Base-by-base conservation (phyloP, 768 basidiomycete species). In the Panus rudis region DNA sequence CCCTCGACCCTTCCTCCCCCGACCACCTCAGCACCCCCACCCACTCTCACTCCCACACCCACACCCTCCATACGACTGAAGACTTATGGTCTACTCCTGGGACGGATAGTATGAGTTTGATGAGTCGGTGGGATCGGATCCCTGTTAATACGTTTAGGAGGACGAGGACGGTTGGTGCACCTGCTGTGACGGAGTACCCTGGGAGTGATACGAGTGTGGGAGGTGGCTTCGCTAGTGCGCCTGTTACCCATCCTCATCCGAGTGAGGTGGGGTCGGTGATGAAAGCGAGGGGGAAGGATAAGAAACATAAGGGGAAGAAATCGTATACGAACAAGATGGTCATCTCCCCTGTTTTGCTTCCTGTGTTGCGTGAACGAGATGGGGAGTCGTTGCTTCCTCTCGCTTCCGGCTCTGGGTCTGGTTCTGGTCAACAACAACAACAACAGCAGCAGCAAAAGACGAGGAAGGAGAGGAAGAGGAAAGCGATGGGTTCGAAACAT, bases 111-210 rank as follows among this genome's bases (percentile, higher is more conserved):
- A 63, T 63, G 40, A 71, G 73, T 38, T 55, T 68, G 13, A 70
- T 71, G 53, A 76, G 64, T 43, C 70, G 85, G 6, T 89, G 87
- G 87, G 85, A 87, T 48, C 67, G 73, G 30, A 76, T 88, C 38
- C 79, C 84, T 6, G 77, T 87, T 45, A 73, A 73, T 41, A 79
- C 84, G 11, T 87, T 87, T 69, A 75, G 83, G 23, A 75, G 81
- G 35, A 79, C 78, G 16, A n/a, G n/a, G n/a, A n/a, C n/a, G n/a
- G n/a, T n/a, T 5, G 69, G 77, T 31, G 68, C 68, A 44, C 57
- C 52, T 14, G 62, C 52, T 12, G 43, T 53, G 39, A 45, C 45
- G 17, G 52, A 56, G 17, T 47, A 47, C 4, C 45, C 50, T 7
- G 61, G 55, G 11, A 68, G 69, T 6, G 69, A 69, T 38, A 58